A percentile compares a stretch with the other conserved stretches of the same genome.
phyloP scores from a whole-genome alignment of 768 basidiomycete genomes.

The Terana coerulea region DNA sequence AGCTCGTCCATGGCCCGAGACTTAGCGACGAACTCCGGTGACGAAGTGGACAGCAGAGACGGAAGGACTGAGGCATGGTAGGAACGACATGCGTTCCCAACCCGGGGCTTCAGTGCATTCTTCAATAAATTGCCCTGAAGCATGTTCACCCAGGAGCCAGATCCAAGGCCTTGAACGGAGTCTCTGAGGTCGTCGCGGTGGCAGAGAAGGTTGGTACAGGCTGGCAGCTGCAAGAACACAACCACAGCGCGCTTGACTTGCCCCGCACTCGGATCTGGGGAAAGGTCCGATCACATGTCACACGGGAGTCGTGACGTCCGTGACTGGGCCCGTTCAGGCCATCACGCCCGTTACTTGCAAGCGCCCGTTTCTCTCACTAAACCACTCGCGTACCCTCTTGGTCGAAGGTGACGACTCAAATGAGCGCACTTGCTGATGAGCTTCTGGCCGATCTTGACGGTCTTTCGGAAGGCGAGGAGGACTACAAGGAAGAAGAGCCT shows the following conservation, averaged over 20 bases:
- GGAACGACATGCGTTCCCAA: constrained; percentile 13
- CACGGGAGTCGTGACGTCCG: neutral
- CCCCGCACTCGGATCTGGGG: constrained; percentile 3
- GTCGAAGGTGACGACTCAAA: constrained; percentile 23
- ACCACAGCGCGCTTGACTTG: neutral
- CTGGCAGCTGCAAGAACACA: too few relatives aligned
- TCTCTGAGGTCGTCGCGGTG: too few relatives aligned
- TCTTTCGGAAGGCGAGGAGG: constrained; percentile 58
- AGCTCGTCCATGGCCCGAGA: constrained; percentile 66
- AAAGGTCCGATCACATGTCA: constrained; percentile 5
- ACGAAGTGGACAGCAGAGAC: constrained; percentile 61
- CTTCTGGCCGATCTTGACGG: constrained; percentile 90
- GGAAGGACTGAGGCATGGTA: constrained; percentile 78
- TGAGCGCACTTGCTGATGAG: constrained; percentile 88
- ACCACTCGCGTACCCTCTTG: neutral
- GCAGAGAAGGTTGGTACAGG: too few relatives aligned
- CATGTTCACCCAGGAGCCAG: too few relatives aligned
- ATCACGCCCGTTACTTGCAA: neutral
- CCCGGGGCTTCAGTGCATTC: too few relatives aligned
- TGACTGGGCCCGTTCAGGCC: neutral
- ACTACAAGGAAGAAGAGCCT: constrained; percentile 42
- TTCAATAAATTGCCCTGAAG: too few relatives aligned
- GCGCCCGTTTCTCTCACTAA: neutral
- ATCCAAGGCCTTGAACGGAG: too few relatives aligned
- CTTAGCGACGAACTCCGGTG: constrained; percentile 69